Conservation (phyloP, 768 basidiomycete species). For the Postia placenta region DNA sequence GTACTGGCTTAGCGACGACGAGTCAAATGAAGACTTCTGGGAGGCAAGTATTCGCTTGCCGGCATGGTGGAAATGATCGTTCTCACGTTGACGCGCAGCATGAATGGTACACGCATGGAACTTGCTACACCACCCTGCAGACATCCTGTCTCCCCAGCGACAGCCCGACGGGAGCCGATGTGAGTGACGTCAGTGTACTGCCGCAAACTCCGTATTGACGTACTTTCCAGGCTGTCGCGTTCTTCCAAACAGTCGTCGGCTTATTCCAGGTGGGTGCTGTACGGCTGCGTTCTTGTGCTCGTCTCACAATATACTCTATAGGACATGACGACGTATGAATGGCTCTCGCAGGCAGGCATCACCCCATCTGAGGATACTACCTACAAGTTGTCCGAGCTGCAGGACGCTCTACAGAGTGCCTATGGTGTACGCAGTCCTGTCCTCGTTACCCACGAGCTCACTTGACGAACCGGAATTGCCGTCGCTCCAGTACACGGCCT, state of each 20-base stretch:
- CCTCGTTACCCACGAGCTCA: neutral
- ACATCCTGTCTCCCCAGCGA: slow-evolving; percentile 53
- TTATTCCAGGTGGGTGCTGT: slow-evolving; percentile 52
- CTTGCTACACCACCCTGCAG: slow-evolving; percentile 52
- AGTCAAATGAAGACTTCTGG: slow-evolving; percentile 61
- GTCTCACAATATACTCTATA: too few relatives aligned
- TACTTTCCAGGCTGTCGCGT: slow-evolving; percentile 53
- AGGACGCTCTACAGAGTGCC: slow-evolving; percentile 46
- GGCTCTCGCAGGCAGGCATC: slow-evolving; percentile 68
- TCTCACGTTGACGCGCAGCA: slow-evolving; percentile 32
- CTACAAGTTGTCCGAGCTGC: slow-evolving; percentile 48
- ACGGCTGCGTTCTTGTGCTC: too few relatives aligned
- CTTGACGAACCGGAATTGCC: neutral
- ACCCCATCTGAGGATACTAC: slow-evolving; percentile 55
- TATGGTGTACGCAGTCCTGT: slow-evolving; percentile 36
- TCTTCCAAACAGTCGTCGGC: slow-evolving; percentile 53
- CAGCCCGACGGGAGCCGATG: slow-evolving; percentile 58
- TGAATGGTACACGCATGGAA: slow-evolving; percentile 70
- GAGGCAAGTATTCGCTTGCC: slow-evolving; percentile 35
- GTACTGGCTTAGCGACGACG: slow-evolving; percentile 61
- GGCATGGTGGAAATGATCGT: neutral
- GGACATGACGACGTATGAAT: slow-evolving; percentile 69
- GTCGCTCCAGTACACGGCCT: slow-evolving; percentile 31
- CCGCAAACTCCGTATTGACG: neutral
- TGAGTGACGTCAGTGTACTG: slow-evolving; percentile 16